These are phyloP conservation scores for Arthrobotrys entomopaga DNA, from an alignment of 2,329 filamentous ascomycete genomes.

Conservation along the genomic window DNA sequence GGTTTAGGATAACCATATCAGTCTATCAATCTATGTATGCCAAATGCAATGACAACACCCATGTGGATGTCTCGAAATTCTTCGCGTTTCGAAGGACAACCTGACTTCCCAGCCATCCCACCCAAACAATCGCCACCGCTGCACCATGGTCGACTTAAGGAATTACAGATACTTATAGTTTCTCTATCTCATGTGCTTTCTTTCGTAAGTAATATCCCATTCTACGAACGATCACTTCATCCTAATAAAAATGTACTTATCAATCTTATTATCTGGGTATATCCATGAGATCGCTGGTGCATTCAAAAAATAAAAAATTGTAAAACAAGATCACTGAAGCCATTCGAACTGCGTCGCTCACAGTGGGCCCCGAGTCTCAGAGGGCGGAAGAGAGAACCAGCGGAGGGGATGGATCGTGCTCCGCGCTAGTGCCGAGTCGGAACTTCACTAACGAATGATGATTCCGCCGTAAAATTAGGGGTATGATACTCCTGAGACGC, in stretches of 20 bases:
- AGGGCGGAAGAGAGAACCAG: too few relatives aligned
- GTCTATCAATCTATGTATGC: not conserved
- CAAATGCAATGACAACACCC: not conserved
- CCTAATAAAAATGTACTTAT: not conserved
- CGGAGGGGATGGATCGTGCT: conserved; percentile 4
- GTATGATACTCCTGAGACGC: not conserved
- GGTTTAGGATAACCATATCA: not conserved
- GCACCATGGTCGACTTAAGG: too few relatives aligned
- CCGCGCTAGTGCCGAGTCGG: conserved; percentile 39
- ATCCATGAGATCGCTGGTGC: too few relatives aligned
- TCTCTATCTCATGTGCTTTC: too few relatives aligned
- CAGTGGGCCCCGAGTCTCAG: too few relatives aligned
- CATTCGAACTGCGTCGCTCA: too few relatives aligned
- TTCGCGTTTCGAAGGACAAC: conserved; percentile 3
- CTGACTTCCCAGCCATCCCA: conserved; percentile 4
- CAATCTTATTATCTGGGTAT: too few relatives aligned
- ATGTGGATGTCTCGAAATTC: conserved; percentile 11
- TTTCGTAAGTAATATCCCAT: too few relatives aligned
- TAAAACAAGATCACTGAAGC: too few relatives aligned
- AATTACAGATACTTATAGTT: too few relatives aligned
- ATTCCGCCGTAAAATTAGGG: conserved; percentile 33
- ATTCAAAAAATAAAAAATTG: too few relatives aligned
- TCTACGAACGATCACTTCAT: not conserved
- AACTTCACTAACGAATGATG: conserved; percentile 22
- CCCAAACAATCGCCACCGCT: too few relatives aligned